Conservation (phyloP, 2,329 filamentous ascomycete genomes). For the Penicillium sp. region DNA sequence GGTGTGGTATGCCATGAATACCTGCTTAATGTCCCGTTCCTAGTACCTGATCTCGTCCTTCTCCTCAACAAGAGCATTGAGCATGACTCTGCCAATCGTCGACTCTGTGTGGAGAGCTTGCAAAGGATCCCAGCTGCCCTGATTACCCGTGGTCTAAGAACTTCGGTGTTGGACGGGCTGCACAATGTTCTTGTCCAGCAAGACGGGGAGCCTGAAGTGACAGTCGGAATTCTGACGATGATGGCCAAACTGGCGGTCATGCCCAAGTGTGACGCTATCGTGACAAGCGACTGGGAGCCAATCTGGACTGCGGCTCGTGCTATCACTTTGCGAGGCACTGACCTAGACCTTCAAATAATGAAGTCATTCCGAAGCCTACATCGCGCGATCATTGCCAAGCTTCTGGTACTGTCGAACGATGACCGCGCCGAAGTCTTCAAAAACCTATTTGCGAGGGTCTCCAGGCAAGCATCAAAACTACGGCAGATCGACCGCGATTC, state of each 20-base stretch:
- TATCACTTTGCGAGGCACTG: slow-evolving; percentile 32
- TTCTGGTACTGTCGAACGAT: slow-evolving; percentile 35
- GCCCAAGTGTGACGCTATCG: slow-evolving; percentile 37
- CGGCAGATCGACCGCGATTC: slow-evolving; percentile 34
- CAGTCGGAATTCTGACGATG: slow-evolving; percentile 36
- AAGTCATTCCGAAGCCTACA: slow-evolving; percentile 40
- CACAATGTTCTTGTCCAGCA: slow-evolving; percentile 33
- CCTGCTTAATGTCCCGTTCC: slow-evolving; percentile 32
- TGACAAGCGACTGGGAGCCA: slow-evolving; percentile 38
- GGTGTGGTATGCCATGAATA: slow-evolving; percentile 41
- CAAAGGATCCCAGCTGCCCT: slow-evolving; percentile 38
- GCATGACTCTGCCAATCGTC: slow-evolving; percentile 27
- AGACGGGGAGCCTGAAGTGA: slow-evolving; percentile 26
- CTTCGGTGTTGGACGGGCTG: slow-evolving; percentile 34
- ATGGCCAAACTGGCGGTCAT: slow-evolving; percentile 42
- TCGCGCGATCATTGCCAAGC: slow-evolving; percentile 34
- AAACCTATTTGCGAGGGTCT: slow-evolving; percentile 35
- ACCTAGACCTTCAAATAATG: slow-evolving; percentile 35
- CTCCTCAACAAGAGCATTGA: slow-evolving; percentile 36
- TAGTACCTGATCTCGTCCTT: slow-evolving; percentile 35
- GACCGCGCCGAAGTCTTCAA: slow-evolving; percentile 36
- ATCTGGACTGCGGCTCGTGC: slow-evolving; percentile 38
- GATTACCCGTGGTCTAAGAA: slow-evolving; percentile 39
- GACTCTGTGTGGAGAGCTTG: slow-evolving; percentile 36
- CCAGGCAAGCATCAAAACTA: slow-evolving; percentile 30